Evolutionary conservation across 2,329 filamentous ascomycete genomes (phyloP).

Genomic region (Colletotrichum australisinense): DNA sequence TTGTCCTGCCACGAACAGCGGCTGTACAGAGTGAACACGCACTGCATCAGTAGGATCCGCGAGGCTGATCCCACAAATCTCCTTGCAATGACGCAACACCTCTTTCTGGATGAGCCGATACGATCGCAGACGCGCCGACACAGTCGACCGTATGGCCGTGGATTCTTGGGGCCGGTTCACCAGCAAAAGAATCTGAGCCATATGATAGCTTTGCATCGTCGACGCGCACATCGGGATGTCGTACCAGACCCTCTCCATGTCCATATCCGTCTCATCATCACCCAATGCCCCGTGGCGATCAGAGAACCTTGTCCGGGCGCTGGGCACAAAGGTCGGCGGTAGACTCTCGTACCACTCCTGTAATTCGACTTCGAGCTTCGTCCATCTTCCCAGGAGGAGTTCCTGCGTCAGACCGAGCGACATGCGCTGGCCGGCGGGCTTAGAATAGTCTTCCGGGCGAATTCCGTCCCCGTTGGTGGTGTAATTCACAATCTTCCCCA

Average conservation of each 20-base stretch:
- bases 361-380: neutral
- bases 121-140: conserved; percentile 5
- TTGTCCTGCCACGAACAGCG: conserved; percentile 8
- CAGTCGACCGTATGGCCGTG: conserved; percentile 2
- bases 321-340: neutral
- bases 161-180: conserved; percentile 35
- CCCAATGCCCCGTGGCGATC: too few relatives aligned
- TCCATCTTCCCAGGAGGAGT: conserved; percentile 29
- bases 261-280: conserved; percentile 34
- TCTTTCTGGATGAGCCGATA: conserved; percentile 1
- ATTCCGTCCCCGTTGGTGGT: conserved; percentile 67
- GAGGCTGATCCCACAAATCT: conserved; percentile 22
- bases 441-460: neutral
- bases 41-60: neutral
- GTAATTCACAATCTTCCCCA: conserved; percentile 75
- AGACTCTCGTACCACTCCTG: conserved; percentile 2
- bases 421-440: neutral
- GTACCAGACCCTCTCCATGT: conserved; percentile 71
- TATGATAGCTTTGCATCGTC: conserved; percentile 74
- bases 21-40: conserved; percentile 9
- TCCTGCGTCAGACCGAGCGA: conserved; percentile 6
- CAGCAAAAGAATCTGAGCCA: conserved; percentile 70
- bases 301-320: neutral
- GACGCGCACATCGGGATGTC: conserved; percentile 72
- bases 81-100: neutral